Conservation (phyloP, 495 filamentous ascomycete species). For the Annulohypoxylon moriforme region DNA sequence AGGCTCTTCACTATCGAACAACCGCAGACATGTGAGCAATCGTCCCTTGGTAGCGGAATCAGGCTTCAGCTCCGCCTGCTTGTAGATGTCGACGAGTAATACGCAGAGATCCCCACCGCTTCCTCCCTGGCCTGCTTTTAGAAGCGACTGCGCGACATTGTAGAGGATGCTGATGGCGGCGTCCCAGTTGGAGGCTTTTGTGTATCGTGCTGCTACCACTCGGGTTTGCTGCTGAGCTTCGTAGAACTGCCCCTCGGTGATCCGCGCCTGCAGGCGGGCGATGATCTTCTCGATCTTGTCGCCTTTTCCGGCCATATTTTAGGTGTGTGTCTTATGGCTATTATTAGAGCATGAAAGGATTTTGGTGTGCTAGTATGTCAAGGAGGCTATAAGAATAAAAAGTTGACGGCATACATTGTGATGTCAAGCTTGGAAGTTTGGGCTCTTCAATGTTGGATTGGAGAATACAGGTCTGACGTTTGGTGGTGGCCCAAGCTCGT, state of each 20-base stretch:
- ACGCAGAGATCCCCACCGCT: conserved; percentile 92
- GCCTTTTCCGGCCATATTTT: conserved; percentile 50
- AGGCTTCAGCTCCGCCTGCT: conserved; percentile 80
- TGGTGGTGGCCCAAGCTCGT: conserved; percentile 28
- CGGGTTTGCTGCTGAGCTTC: conserved; percentile 98
- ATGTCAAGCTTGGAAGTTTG: conserved; percentile 5
- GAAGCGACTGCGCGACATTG: conserved; percentile 82
- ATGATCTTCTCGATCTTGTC: conserved; percentile 64
- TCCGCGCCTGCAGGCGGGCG: conserved; percentile 70
- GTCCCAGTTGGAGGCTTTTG: conserved; percentile 83
- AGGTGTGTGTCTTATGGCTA: not conserved
- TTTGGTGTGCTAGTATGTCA: not conserved
- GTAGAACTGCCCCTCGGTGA: conserved; percentile 92
- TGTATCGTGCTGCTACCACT: conserved; percentile 90
- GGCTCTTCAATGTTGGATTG: conserved; percentile 1
- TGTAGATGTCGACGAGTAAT: conserved; percentile 87
- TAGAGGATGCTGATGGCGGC: conserved; percentile 88
- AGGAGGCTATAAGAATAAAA: not conserved
- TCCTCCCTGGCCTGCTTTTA: conserved; percentile 89
- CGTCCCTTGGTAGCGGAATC: conserved; percentile 71
- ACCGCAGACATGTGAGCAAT: conserved; percentile 71
- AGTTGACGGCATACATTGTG: conserved; percentile 20
- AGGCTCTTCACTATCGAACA: conserved; percentile 86
- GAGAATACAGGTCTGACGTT: conserved; percentile 1
- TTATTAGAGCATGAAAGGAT: not conserved